A percentile compares a stretch with the other conserved stretches of the same genome.
Evolutionary conservation across 2,329 filamentous ascomycete species (phyloP).

Genomic region (Stachybotrys chartarum): DNA sequence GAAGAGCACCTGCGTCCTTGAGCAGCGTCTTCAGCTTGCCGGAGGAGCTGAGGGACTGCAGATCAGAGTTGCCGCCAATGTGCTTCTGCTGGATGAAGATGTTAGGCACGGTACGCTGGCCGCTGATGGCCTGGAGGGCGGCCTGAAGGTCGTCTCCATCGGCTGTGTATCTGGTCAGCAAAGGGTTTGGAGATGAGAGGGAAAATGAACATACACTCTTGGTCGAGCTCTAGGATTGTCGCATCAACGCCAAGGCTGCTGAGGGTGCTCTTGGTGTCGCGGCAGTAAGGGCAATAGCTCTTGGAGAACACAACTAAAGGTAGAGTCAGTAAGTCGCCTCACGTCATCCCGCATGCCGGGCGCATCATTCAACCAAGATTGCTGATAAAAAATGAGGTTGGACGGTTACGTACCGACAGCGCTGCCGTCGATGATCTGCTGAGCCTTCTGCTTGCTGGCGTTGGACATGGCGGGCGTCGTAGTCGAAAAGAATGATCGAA

Average conservation of each 20-base stretch:
- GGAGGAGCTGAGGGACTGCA: constrained; percentile 50
- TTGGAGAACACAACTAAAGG: constrained; percentile 84
- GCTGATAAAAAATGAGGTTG: neutral
- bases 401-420: constrained; percentile 57
- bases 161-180: constrained; percentile 38
- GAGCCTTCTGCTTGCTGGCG: constrained; percentile 68
- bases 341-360: neutral
- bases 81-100: constrained; percentile 88
- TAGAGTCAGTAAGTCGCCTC: neutral
- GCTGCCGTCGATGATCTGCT: constrained; percentile 84
- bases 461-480: constrained; percentile 66
- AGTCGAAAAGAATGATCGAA: constrained; percentile 64
- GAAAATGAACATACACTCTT: constrained; percentile 24
- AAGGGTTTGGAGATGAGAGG: constrained; percentile 49
- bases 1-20: constrained; percentile 32
- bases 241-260: constrained; percentile 64
- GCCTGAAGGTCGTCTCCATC: constrained; percentile 79
- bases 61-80: constrained; percentile 92
- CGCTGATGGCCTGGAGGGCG: constrained; percentile 71
- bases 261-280: constrained; percentile 68
- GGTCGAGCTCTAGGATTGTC: constrained; percentile 74
- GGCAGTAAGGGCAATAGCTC: constrained; percentile 93
- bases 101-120: constrained; percentile 89
- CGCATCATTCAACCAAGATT: neutral
- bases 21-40: constrained; percentile 34